Evolutionary conservation across 2,329 filamentous ascomycete genomes (phyloP).

Genomic region (Verticillium nubilum): DNA sequence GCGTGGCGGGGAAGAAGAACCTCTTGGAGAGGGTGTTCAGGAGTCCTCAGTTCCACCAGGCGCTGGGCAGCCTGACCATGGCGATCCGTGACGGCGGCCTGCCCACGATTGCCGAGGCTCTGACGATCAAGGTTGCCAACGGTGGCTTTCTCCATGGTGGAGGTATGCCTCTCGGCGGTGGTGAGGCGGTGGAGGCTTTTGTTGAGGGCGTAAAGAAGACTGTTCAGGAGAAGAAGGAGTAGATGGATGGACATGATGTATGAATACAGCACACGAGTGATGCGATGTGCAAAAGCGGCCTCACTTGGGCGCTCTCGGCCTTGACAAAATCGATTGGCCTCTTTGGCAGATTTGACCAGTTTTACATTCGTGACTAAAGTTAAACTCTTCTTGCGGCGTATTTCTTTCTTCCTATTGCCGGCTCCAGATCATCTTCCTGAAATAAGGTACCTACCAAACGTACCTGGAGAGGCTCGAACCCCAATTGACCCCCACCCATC

Average conservation of each 20-base stretch:
- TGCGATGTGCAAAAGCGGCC: neutral
- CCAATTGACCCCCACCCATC: neutral
- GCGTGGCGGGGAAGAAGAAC: slow-evolving; percentile 69
- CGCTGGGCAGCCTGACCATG: slow-evolving; percentile 76
- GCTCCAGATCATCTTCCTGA: too few relatives aligned
- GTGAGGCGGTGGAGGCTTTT: slow-evolving; percentile 86
- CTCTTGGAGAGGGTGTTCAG: slow-evolving; percentile 77
- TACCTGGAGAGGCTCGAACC: too few relatives aligned
- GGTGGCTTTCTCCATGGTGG: slow-evolving; percentile 76
- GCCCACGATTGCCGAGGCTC: slow-evolving; percentile 81
- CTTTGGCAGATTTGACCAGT: too few relatives aligned
- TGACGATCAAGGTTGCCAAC: slow-evolving; percentile 75
- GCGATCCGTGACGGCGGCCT: slow-evolving; percentile 86
- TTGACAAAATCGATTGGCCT: too few relatives aligned
- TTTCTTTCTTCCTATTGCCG: too few relatives aligned
- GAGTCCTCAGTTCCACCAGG: slow-evolving; percentile 88
- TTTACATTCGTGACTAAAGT: too few relatives aligned
- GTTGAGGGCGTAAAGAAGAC: slow-evolving; percentile 81
- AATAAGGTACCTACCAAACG: too few relatives aligned
- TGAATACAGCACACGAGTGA: neutral
- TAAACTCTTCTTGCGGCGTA: too few relatives aligned
- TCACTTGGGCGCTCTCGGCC: too few relatives aligned
- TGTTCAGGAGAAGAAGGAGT: slow-evolving; percentile 52
- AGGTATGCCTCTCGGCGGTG: slow-evolving; percentile 79
- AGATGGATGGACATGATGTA: neutral